phyloP scores from a whole-genome alignment of 2,329 filamentous ascomycete genomes.

The Cladosporium austrohemisphaericum region DNA sequence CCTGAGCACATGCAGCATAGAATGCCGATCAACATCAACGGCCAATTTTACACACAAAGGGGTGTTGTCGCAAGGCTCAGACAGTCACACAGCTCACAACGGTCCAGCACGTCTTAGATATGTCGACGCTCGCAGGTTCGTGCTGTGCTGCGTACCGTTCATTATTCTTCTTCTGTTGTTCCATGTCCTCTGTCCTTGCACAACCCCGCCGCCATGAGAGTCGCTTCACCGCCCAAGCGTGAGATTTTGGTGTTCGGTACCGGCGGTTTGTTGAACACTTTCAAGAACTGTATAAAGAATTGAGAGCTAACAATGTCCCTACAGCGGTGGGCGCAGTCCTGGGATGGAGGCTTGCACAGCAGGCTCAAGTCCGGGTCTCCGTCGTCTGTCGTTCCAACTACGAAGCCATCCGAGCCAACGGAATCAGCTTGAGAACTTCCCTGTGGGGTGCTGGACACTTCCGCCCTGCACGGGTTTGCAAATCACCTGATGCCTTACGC shows the following conservation, averaged over 20 bases:
- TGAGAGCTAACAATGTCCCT: background rate
- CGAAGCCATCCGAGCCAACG: conserved; percentile 17
- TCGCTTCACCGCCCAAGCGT: background rate
- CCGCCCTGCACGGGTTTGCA: conserved; percentile 20
- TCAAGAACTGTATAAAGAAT: background rate
- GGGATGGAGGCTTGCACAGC: conserved; percentile 26
- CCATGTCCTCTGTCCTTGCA: conserved; percentile 15
- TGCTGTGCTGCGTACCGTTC: background rate
- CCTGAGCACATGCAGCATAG: too few species aligned
- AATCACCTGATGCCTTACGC: conserved; percentile 11
- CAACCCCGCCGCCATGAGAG: conserved; percentile 20
- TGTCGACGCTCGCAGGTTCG: too few species aligned
- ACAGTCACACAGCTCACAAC: too few species aligned
- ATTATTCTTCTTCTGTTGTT: background rate
- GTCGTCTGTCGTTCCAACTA: conserved; percentile 26
- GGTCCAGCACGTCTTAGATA: background rate
- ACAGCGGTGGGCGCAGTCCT: conserved; percentile 25
- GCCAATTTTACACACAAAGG: too few species aligned
- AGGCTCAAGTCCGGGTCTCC: conserved; percentile 19
- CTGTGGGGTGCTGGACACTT: conserved; percentile 25
- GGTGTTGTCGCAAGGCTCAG: too few species aligned
- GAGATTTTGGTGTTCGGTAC: conserved; percentile 6
- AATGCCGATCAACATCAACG: too few species aligned
- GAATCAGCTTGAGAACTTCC: conserved; percentile 21
- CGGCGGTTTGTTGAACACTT: conserved; percentile 1